phyloP scores from a whole-genome alignment of 2,329 filamentous ascomycete species.

The Fonsecaea pedrosoi region DNA sequence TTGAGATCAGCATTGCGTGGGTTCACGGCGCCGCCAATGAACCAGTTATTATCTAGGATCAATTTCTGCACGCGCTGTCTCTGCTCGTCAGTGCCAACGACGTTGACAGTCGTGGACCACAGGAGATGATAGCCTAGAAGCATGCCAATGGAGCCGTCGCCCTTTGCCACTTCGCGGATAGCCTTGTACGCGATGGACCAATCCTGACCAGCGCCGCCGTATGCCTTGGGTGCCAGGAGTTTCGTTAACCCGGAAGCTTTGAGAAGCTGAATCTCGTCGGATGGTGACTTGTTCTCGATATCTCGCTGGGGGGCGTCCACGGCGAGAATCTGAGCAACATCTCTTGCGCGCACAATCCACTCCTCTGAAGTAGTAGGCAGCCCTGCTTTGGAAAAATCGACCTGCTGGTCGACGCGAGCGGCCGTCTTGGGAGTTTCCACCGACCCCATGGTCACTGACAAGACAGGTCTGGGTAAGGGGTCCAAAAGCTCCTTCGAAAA shows the following conservation, averaged over 20 bases:
- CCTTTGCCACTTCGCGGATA: constrained; percentile 68
- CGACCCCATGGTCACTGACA: neutral
- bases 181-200: constrained; percentile 65
- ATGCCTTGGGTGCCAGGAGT: constrained; percentile 57
- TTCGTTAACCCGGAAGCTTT: constrained; percentile 61
- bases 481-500: neutral
- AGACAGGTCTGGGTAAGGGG: neutral
- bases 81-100: constrained; percentile 67
- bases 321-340: constrained; percentile 58
- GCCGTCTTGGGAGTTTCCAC: neutral
- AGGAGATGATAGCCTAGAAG: constrained; percentile 69
- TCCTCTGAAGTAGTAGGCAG: constrained; percentile 43
- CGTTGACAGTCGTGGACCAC: constrained; percentile 67
- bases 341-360: constrained; percentile 58
- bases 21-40: constrained; percentile 71
- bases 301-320: constrained; percentile 58
- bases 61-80: constrained; percentile 62
- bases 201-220: constrained; percentile 60
- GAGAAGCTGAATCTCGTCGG: constrained; percentile 58
- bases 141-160: constrained; percentile 70
- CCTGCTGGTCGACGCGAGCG: neutral
- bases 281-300: constrained; percentile 60
- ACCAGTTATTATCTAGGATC: constrained; percentile 69
- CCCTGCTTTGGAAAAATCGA: neutral
- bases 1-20: constrained; percentile 67